Conservation (phyloP, 2,329 filamentous ascomycete genomes). For the Aspergillus sp. region DNA sequence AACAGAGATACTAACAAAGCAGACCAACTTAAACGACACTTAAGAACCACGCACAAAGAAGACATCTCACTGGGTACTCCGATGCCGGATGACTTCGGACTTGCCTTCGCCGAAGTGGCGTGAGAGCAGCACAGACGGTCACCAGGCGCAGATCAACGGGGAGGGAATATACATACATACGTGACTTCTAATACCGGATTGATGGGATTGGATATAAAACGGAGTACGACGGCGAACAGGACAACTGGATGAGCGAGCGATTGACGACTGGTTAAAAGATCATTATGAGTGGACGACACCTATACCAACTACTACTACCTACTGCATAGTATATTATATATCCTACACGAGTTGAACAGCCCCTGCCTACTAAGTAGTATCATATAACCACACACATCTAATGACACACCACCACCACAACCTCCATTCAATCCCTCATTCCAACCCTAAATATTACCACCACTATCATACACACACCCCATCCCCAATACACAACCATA, state of each 20-base stretch:
- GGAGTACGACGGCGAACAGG: too few relatives aligned
- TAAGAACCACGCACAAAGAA: conserved; percentile 41
- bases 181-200: too few relatives aligned
- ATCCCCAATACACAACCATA: not conserved
- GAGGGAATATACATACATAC: too few relatives aligned
- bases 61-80: conserved; percentile 27
- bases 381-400: not conserved
- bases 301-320: not conserved
- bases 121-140: conserved; percentile 5
- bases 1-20: conserved; percentile 3
- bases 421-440: too few relatives aligned
- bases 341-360: not conserved
- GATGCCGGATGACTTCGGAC: conserved; percentile 25
- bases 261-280: not conserved
- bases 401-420: not conserved
- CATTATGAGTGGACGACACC: not conserved
- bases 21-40: conserved; percentile 47
- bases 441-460: not conserved
- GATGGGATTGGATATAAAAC: too few relatives aligned
- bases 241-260: too few relatives aligned
- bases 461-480: not conserved
- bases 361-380: not conserved
- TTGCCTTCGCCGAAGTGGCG: conserved; percentile 19
- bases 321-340: not conserved
- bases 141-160: not conserved